Conservation (phyloP, 768 basidiomycete species). For the Lenzites betulinus region DNA sequence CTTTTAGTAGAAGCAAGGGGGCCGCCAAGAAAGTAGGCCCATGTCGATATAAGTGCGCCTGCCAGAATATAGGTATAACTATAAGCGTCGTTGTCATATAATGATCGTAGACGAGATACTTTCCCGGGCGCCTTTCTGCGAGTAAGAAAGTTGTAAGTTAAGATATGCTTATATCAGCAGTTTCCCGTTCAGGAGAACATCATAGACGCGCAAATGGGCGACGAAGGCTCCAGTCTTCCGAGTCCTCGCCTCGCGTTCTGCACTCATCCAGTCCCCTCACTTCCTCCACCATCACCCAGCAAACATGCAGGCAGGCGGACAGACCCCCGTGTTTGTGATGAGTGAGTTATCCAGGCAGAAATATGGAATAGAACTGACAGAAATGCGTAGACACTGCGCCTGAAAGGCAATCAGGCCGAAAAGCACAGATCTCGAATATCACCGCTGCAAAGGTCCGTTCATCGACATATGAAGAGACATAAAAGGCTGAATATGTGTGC, state of each 20-base stretch:
- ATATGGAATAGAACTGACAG: slow-evolving; percentile 1
- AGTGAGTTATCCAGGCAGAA: slow-evolving; percentile 44
- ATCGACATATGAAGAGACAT: not conserved
- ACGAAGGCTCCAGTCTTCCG: slow-evolving; percentile 15
- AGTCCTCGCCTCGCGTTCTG: slow-evolving; percentile 7
- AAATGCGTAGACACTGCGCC: slow-evolving; percentile 79
- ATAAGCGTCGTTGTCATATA: too few relatives aligned
- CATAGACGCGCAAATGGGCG: not conserved
- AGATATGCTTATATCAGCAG: not conserved
- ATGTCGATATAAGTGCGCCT: too few relatives aligned
- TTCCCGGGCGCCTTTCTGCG: too few relatives aligned
- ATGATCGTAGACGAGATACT: too few relatives aligned
- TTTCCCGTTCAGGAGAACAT: not conserved
- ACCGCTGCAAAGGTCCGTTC: slow-evolving; percentile 86
- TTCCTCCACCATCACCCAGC: not conserved
- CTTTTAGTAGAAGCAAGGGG: too few relatives aligned
- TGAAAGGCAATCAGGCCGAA: slow-evolving; percentile 90
- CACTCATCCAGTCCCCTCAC: not conserved
- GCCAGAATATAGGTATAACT: too few relatives aligned
- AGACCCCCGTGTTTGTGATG: slow-evolving; percentile 85
- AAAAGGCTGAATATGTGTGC: not conserved
- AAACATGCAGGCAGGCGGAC: slow-evolving; percentile 44
- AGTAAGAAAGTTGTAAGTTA: too few relatives aligned
- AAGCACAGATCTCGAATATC: slow-evolving; percentile 96
- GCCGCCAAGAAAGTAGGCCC: too few relatives aligned